Percentiles rank a stretch among this genome's conserved stretches.
Conservation (phyloP, 169 alveolate genomes). For the Prorocentrum cordatum region DNA sequence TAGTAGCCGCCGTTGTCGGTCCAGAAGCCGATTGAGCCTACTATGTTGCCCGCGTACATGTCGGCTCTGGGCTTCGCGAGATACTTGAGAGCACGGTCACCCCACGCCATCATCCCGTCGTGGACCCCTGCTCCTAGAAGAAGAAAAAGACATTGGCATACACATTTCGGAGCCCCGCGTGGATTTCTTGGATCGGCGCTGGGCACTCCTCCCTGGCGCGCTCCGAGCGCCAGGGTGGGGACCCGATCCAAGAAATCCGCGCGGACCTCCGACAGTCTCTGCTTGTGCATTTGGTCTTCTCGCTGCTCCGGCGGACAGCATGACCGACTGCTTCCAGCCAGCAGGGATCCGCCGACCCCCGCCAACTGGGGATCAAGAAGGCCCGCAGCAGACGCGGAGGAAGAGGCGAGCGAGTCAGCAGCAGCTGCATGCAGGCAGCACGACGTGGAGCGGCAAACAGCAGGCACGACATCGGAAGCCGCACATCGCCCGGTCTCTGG, state of each 20-base stretch:
- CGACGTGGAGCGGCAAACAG: not conserved
- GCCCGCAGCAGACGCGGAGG: not conserved
- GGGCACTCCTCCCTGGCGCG: not conserved
- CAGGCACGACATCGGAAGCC: too few species aligned
- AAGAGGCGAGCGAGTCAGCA: not conserved
- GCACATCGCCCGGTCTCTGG: conserved; percentile 5
- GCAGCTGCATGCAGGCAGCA: not conserved
- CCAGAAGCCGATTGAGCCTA: conserved; percentile 46
- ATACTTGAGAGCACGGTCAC: conserved; percentile 22
- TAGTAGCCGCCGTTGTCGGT: conserved; percentile 59
- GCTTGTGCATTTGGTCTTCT: not conserved
- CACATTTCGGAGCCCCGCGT: too few species aligned
- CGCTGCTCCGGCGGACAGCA: conserved; percentile 1
- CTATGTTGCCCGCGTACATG: conserved; percentile 34
- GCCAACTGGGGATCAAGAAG: not conserved
- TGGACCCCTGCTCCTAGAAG: too few species aligned
- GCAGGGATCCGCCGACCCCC: conserved; percentile 15
- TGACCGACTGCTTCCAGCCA: conserved; percentile 16
- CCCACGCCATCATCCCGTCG: conserved; percentile 48
- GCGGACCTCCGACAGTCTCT: not conserved
- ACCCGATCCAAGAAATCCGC: not conserved
- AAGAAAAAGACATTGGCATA: too few species aligned
- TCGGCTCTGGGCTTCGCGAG: conserved; percentile 26
- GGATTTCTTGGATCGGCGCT: too few species aligned
- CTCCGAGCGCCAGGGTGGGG: not conserved